Percentiles rank a stretch among this genome's conserved stretches.
phyloP scores from a whole-genome alignment of 495 filamentous ascomycete genomes.

The Lasiosphaeris hirsuta region DNA sequence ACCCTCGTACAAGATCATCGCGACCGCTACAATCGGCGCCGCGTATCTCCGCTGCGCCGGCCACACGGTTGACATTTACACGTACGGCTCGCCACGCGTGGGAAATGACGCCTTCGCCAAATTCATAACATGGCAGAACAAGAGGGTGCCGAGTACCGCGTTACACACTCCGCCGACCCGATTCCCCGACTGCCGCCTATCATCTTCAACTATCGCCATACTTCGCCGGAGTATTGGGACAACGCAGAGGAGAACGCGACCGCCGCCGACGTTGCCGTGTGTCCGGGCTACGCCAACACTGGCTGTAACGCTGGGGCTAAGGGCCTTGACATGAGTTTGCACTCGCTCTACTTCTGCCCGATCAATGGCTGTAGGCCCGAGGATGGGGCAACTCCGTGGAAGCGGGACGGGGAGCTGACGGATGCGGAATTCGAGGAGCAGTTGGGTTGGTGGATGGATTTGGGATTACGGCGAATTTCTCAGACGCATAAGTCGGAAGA shows the following conservation, averaged over 20 bases:
- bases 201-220: conserved; percentile 55
- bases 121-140: conserved; percentile 55
- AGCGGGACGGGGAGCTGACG: conserved; percentile 12
- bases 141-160: conserved; percentile 53
- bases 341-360: conserved; percentile 37
- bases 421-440: conserved; percentile 33
- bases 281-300: conserved; percentile 34
- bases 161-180: conserved; percentile 66
- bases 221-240: conserved; percentile 66
- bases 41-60: conserved; percentile 54
- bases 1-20: conserved; percentile 54
- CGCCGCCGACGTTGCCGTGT: conserved; percentile 29
- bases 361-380: conserved; percentile 30
- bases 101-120: conserved; percentile 55
- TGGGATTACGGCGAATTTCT: conserved; percentile 22
- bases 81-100: conserved; percentile 65
- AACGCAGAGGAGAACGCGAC: conserved; percentile 18
- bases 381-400: conserved; percentile 22
- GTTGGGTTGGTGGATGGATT: conserved; percentile 26
- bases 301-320: conserved; percentile 39
- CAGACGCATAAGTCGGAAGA: no score
- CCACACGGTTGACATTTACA: conserved; percentile 47
- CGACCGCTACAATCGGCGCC: conserved; percentile 59
- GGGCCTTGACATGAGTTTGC: conserved; percentile 31
- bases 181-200: conserved; percentile 62